phyloP scores from a whole-genome alignment of 2,329 filamentous ascomycete species.

The Onygenales sp. region DNA sequence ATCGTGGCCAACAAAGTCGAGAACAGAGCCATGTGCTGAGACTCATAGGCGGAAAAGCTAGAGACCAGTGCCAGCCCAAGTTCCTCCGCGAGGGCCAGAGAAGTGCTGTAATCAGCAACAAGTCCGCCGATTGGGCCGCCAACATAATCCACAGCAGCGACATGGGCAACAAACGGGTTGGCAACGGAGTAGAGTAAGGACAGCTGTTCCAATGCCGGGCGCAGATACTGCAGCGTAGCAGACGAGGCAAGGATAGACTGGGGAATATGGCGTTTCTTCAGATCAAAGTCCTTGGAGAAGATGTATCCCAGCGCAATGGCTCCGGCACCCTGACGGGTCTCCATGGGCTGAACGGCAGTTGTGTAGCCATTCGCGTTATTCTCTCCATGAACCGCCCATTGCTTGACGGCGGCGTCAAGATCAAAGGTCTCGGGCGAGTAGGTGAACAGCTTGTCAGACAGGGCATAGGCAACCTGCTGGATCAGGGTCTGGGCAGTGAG shows the following conservation, averaged over 20 bases:
- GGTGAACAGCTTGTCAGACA: slow-evolving; percentile 95
- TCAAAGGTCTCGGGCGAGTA: slow-evolving; percentile 93
- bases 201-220: slow-evolving; percentile 80
- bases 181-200: slow-evolving; percentile 84
- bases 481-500: slow-evolving; percentile 86
- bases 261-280: slow-evolving; percentile 81
- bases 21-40: slow-evolving; percentile 91
- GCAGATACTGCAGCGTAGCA: slow-evolving; percentile 68
- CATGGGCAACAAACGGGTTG: slow-evolving; percentile 84
- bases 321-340: slow-evolving; percentile 82
- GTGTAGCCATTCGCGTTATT: slow-evolving; percentile 74
- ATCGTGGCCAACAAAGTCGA: slow-evolving; percentile 70
- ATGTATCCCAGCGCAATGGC: slow-evolving; percentile 91
- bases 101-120: slow-evolving; percentile 76
- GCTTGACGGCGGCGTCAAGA: slow-evolving; percentile 70
- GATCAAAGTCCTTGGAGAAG: slow-evolving; percentile 93
- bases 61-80: slow-evolving; percentile 78
- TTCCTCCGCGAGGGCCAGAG: slow-evolving; percentile 76
- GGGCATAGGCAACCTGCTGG: slow-evolving; percentile 88
- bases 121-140: slow-evolving; percentile 57
- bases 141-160: slow-evolving; percentile 82
- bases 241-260: slow-evolving; percentile 85
- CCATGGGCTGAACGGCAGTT: slow-evolving; percentile 68
- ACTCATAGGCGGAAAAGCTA: slow-evolving; percentile 78
- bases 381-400: slow-evolving; percentile 62